These are phyloP conservation scores for Panaeolus cyanescens DNA, from an alignment of 768 basidiomycete genomes.

Conservation along the genomic window DNA sequence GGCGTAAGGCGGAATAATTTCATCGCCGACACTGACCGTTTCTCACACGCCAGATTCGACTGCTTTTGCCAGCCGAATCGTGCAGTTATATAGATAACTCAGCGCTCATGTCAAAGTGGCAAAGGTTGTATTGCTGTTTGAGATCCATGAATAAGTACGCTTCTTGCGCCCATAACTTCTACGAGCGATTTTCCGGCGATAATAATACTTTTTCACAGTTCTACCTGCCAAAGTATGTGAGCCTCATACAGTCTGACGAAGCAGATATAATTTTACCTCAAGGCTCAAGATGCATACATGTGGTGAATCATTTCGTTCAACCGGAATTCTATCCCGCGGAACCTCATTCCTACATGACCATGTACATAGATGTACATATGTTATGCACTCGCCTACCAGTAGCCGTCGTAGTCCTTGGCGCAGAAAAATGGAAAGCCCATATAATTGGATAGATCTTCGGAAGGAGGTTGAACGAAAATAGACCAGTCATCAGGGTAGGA, in stretches of 20 bases:
- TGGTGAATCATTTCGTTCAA: not conserved
- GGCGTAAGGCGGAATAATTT: slow-evolving; percentile 2
- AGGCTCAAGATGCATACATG: too few species aligned
- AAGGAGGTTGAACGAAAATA: not conserved
- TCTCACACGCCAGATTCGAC: not conserved
- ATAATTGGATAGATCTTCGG: slow-evolving; percentile 1
- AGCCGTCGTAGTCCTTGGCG: not conserved
- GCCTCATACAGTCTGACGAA: not conserved
- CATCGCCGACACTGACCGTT: slow-evolving; percentile 2
- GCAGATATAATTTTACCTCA: not conserved
- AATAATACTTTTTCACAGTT: not conserved
- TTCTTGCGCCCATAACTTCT: not conserved
- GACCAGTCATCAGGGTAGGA: not conserved
- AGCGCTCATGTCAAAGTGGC: not conserved
- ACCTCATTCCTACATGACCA: not conserved
- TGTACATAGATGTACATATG: too few species aligned
- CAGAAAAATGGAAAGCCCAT: not conserved
- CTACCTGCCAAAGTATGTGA: not conserved
- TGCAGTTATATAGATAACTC: not conserved
- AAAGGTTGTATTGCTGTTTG: not conserved
- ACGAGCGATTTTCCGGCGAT: not conserved
- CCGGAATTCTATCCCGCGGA: not conserved
- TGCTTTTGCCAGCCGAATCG: not conserved
- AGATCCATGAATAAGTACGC: not conserved
- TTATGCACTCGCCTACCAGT: not conserved